Evolutionary conservation across 1,284 basidiomycete genomes (phyloP).

Genomic region (Cystobasidium slooffiae): DNA sequence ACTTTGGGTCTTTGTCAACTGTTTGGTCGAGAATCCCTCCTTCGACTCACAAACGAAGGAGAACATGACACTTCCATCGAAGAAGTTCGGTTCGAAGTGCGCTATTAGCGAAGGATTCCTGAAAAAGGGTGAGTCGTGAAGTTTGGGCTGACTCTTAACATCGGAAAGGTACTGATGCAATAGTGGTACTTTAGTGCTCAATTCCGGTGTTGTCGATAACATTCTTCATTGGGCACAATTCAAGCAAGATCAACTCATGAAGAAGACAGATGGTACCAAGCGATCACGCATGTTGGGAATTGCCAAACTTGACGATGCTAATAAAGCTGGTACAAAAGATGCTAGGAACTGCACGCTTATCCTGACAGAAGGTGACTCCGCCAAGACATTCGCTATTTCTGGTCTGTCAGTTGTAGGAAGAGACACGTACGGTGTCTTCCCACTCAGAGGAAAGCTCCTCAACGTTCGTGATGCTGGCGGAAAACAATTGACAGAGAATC

Average conservation of each 20-base stretch:
- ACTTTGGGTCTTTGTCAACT: slow-evolving; percentile 98
- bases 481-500: slow-evolving; percentile 97
- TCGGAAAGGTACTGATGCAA: background rate
- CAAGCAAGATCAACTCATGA: slow-evolving; percentile 93
- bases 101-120: slow-evolving; percentile 91
- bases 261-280: slow-evolving; percentile 95
- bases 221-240: slow-evolving; percentile 95
- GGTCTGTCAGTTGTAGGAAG: slow-evolving; percentile 93
- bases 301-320: slow-evolving; percentile 93
- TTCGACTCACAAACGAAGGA: slow-evolving; percentile 99
- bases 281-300: slow-evolving; percentile 84
- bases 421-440: slow-evolving; percentile 97
- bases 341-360: slow-evolving; percentile 90
- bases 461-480: slow-evolving; percentile 97
- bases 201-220: slow-evolving; percentile 89
- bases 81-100: slow-evolving; percentile 87
- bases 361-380: slow-evolving; percentile 98
- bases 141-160: slow-evolving; percentile 9
- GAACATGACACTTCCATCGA: slow-evolving; percentile 82
- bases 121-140: slow-evolving; percentile 75
- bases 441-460: slow-evolving; percentile 92
- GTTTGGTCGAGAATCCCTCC: slow-evolving; percentile 94
- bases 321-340: slow-evolving; percentile 88
- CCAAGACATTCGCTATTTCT: slow-evolving; percentile 93
- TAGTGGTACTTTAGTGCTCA: slow-evolving; percentile 66